phyloP scores from a whole-genome alignment of 495 filamentous ascomycete species.

The Lasiosphaeria hispida region DNA sequence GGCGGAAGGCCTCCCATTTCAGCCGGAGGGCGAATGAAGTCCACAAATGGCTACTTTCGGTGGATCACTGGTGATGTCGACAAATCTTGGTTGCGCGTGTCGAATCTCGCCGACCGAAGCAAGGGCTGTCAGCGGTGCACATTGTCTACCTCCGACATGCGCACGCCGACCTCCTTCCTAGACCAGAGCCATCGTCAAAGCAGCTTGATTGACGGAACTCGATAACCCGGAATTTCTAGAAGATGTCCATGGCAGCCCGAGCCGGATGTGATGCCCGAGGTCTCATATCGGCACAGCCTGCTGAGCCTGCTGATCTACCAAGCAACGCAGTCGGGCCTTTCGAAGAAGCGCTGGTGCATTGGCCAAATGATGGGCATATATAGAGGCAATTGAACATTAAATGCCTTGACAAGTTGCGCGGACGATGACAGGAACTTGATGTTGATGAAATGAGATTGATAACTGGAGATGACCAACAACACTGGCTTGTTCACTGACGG shows the following conservation, averaged over 20 bases:
- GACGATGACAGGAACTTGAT: too few species aligned
- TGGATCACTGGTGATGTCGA: conserved; percentile 10
- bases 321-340: too few species aligned
- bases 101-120: conserved; percentile 11
- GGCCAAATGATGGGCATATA: too few species aligned
- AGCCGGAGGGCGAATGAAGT: conserved; percentile 22
- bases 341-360: too few species aligned
- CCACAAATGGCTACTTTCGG: conserved; percentile 2
- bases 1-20: conserved; percentile 24
- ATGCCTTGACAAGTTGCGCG: too few species aligned
- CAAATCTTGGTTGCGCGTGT: conserved; percentile 5
- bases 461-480: too few species aligned
- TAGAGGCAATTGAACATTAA: too few species aligned
- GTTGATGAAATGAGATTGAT: too few species aligned
- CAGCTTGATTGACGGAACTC: conserved; percentile 10
- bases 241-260: not conserved
- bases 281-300: too few species aligned
- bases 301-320: too few species aligned
- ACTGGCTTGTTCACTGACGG: too few species aligned
- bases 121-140: not conserved
- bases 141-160: conserved; percentile 11
- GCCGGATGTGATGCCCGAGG: not conserved
- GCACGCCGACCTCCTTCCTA: not conserved
- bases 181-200: conserved; percentile 5
- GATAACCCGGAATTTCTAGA: conserved; percentile 10